Percentiles rank a stretch among this genome's conserved stretches.
phyloP scores from a whole-genome alignment of 495 filamentous ascomycete genomes.

The Parathielavia appendiculata region DNA sequence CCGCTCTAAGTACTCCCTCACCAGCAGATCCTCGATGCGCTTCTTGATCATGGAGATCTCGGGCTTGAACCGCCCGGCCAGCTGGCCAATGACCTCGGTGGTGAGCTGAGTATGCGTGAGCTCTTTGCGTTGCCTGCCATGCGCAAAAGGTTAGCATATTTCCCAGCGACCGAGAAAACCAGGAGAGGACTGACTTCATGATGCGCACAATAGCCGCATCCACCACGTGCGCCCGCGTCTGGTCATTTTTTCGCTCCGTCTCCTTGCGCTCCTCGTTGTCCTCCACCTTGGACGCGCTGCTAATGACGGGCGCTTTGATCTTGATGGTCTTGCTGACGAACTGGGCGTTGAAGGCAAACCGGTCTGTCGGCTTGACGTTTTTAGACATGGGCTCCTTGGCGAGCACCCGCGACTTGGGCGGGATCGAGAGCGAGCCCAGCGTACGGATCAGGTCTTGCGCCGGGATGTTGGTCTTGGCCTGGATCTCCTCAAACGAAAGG shows the following conservation, averaged over 20 bases:
- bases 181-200: conserved; percentile 68
- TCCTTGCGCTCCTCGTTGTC: conserved; percentile 74
- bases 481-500: conserved; percentile 79
- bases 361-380: conserved; percentile 71
- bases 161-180: not conserved
- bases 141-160: conserved; percentile 7
- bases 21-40: conserved; percentile 88
- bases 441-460: conserved; percentile 70
- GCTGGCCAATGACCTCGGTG: conserved; percentile 75
- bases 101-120: conserved; percentile 76
- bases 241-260: conserved; percentile 82
- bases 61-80: conserved; percentile 75
- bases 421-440: conserved; percentile 79
- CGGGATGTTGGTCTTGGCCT: conserved; percentile 78
- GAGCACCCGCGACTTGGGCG: conserved; percentile 75
- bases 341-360: conserved; percentile 76
- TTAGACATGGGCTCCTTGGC: conserved; percentile 80
- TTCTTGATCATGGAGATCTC: conserved; percentile 89
- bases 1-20: conserved; percentile 90
- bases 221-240: conserved; percentile 68
- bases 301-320: conserved; percentile 63
- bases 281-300: conserved; percentile 84
- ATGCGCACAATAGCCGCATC: conserved; percentile 90
- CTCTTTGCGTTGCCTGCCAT: conserved; percentile 76
- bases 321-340: conserved; percentile 79